phyloP scores from a whole-genome alignment of 2,329 filamentous ascomycete species.

The Coniochaeta sp. region DNA sequence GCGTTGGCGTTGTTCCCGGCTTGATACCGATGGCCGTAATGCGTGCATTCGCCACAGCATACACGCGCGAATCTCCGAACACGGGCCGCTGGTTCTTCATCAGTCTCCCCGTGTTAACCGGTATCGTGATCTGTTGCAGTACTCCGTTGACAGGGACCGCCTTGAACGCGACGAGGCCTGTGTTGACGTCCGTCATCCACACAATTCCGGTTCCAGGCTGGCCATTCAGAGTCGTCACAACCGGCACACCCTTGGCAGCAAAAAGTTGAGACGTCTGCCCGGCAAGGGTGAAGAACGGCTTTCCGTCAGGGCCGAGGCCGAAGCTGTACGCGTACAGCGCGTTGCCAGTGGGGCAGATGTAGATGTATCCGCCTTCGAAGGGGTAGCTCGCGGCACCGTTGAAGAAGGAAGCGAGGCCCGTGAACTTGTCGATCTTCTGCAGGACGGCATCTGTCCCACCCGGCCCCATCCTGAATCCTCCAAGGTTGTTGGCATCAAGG shows the following conservation, averaged over 20 bases:
- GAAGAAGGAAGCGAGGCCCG: slow-evolving; percentile 22
- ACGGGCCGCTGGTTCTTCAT: slow-evolving; percentile 28
- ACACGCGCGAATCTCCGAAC: slow-evolving; percentile 27
- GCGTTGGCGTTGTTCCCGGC: background rate
- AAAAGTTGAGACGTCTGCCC: slow-evolving; percentile 20
- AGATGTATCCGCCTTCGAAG: slow-evolving; percentile 34
- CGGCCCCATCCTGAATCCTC: slow-evolving; percentile 25
- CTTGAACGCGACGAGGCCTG: slow-evolving; percentile 27
- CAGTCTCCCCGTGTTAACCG: slow-evolving; percentile 23
- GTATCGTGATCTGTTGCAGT: slow-evolving; percentile 20
- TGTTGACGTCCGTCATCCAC: slow-evolving; percentile 29
- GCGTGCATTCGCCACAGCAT: slow-evolving; percentile 8
- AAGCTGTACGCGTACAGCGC: slow-evolving; percentile 26
- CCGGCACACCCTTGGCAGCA: slow-evolving; percentile 26
- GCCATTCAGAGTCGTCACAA: slow-evolving; percentile 25
- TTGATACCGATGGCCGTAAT: slow-evolving; percentile 1
- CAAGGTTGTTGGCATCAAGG: slow-evolving; percentile 31
- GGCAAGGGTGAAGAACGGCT: slow-evolving; percentile 23
- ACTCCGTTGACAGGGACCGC: slow-evolving; percentile 28
- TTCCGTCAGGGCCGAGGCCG: slow-evolving; percentile 18
- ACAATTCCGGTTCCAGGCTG: slow-evolving; percentile 25
- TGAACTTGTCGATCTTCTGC: slow-evolving; percentile 23
- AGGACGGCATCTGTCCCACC: slow-evolving; percentile 27
- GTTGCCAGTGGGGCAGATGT: slow-evolving; percentile 26
- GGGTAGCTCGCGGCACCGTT: slow-evolving; percentile 32